phyloP scores from a whole-genome alignment of 305 asterid species.

The Coffea humblotiana region DNA sequence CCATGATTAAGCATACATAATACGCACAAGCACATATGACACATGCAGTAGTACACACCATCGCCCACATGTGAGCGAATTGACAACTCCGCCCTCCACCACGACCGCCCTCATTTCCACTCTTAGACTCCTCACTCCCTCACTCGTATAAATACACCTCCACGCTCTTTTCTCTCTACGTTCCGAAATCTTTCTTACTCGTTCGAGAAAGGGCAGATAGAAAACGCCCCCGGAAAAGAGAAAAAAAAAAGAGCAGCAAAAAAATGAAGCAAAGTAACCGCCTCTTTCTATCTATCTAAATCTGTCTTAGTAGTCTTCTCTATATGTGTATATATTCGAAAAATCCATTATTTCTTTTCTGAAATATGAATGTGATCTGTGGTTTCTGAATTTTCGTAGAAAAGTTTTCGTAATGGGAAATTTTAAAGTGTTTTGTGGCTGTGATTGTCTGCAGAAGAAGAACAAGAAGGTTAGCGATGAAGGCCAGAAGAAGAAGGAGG shows the following conservation, averaged over 20 bases:
- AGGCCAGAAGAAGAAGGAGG: neutral
- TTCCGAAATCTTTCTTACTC: neutral
- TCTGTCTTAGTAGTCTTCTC: neutral
- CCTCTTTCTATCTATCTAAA: neutral
- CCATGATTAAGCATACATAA: too few relatives aligned
- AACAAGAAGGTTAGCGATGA: constrained; percentile 15
- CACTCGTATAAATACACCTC: constrained; percentile 1
- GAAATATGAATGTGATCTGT: neutral
- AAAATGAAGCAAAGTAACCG: constrained; percentile 25
- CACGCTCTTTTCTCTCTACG: neutral
- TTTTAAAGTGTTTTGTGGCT: neutral
- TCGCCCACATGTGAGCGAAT: too few relatives aligned
- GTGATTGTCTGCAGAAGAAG: constrained; percentile 28
- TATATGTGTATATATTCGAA: neutral
- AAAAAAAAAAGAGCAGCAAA: neutral
- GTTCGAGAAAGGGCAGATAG: neutral
- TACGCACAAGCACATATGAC: too few relatives aligned
- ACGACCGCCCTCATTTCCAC: neutral
- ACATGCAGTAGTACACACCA: too few relatives aligned
- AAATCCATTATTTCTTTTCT: neutral
- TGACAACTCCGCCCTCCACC: neutral
- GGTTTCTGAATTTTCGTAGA: too few relatives aligned
- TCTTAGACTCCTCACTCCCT: neutral
- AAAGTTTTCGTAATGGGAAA: neutral
- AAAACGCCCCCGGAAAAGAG: too few relatives aligned